Conservation (phyloP, 441 rosid species). For the Breynia disticha region DNA sequence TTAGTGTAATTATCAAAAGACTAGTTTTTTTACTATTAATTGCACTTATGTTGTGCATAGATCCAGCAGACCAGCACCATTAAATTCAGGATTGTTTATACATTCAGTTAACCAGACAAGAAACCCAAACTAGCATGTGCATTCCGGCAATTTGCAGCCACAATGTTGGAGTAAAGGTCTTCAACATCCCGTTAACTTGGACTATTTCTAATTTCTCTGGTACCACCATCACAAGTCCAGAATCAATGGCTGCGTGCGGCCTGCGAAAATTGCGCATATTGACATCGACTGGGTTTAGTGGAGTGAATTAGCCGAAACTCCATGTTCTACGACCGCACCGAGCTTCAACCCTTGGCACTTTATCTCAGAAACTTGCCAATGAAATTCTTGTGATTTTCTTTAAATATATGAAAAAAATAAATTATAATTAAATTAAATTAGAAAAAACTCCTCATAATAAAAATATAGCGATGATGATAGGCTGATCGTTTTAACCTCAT, state of each 20-base stretch:
- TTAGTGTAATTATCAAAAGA: background rate
- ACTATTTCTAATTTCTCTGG: slow-evolving; percentile 14
- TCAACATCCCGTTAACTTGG: slow-evolving; percentile 14
- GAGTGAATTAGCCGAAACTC: too few species aligned
- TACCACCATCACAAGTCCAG: slow-evolving; percentile 25
- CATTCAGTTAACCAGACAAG: slow-evolving; percentile 23
- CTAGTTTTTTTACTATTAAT: too few species aligned
- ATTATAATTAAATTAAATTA: too few species aligned
- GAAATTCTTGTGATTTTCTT: too few species aligned
- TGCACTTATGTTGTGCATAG: slow-evolving; percentile 18
- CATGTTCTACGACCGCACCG: too few species aligned
- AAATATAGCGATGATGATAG: background rate
- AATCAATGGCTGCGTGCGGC: slow-evolving; percentile 25
- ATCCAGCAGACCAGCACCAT: slow-evolving; percentile 16
- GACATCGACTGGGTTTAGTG: slow-evolving; percentile 17
- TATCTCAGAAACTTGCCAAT: too few species aligned
- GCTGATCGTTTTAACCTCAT: too few species aligned
- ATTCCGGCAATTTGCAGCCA: slow-evolving; percentile 18
- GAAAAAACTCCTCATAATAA: too few species aligned
- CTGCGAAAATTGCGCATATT: slow-evolving; percentile 22
- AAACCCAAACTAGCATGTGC: slow-evolving; percentile 18
- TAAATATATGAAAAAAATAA: too few species aligned
- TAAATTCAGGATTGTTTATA: slow-evolving; percentile 16
- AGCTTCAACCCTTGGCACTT: too few species aligned
- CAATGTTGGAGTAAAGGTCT: slow-evolving; percentile 17